Base-by-base conservation (phyloP, 768 basidiomycete genomes). In the Phanerochaete sordida region DNA sequence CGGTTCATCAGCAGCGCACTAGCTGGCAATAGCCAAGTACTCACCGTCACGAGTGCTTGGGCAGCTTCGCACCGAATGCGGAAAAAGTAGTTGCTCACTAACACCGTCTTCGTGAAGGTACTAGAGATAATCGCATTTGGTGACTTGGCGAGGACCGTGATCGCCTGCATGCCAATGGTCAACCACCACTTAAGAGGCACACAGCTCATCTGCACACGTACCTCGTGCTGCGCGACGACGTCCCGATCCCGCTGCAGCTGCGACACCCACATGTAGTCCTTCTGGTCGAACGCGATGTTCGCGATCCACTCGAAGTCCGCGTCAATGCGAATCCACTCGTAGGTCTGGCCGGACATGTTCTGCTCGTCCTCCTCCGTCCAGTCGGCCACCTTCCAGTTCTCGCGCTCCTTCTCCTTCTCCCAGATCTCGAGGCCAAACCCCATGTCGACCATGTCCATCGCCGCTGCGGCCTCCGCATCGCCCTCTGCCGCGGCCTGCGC, bases 281-380 rank as follows among this genome's bases (percentile, higher is more conserved):
- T 93, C 75, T 98, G 94, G 53, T 95, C 91, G 64, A 96, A 98
- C 63, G 86, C 86, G 62, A 98, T 84, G 39, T 82, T 82, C n/a
- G 93, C 90, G 57, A 98, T 91, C 97, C 97, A 99, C 75, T 99
- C 97, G 72, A 97, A 95, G 71, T 99, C 97, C 16, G 97, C 95
- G 69, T 99, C 97, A 82, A 98, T 92, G 63, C 97, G 81, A 60
- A 99, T 98, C 96, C 96, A 99, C 74, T 99, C 97, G 73, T 98
- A 99, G 2, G 94, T 96, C 63, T 96, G 95, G 19, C 92, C 92
- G 39, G 90, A 87, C 93, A 98, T 96, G 45, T 82, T 79, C 61
- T 89, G 86, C 69, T 97, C 95, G 61, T 98, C 95, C 65, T 97
- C 94, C 68, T 97, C 95, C 4, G 91, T 92, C 97, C 97, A 98